phyloP scores from a whole-genome alignment of 805 yeast species.

The Candida anglica region DNA sequence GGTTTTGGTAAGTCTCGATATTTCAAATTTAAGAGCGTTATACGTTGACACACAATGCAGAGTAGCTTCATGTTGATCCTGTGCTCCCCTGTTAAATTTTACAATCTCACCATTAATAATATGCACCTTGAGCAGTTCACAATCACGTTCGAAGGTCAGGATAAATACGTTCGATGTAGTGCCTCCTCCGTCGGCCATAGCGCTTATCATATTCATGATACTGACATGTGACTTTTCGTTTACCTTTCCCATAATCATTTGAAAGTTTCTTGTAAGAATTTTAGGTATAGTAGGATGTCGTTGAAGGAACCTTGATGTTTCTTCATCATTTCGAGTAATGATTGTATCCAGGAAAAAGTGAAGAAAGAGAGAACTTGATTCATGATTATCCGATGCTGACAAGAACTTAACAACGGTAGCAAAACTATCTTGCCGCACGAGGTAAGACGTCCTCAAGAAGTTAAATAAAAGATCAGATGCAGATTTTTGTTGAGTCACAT shows the following conservation, averaged over 20 bases:
- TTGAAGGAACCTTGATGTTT: slow-evolving; percentile 21
- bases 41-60: slow-evolving; percentile 46
- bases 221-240: slow-evolving; percentile 14
- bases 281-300: slow-evolving; percentile 26
- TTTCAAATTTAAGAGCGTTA: slow-evolving; percentile 42
- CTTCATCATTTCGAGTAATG: slow-evolving; percentile 34
- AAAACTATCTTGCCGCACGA: background rate
- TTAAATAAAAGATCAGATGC: background rate
- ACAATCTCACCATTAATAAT: slow-evolving; percentile 44
- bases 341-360: slow-evolving; percentile 28
- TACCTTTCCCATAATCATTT: slow-evolving; percentile 14
- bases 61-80: slow-evolving; percentile 63
- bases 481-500: slow-evolving; percentile 3
- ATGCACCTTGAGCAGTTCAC: slow-evolving; percentile 25
- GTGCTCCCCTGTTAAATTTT: slow-evolving; percentile 49
- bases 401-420: no score
- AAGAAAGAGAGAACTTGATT: no score
- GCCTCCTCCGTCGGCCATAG: slow-evolving; percentile 33
- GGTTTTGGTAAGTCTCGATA: slow-evolving; percentile 27
- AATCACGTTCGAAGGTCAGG: slow-evolving; percentile 32
- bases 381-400: no score
- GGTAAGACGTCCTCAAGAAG: background rate
- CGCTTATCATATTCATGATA: slow-evolving; percentile 28
- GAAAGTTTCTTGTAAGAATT: slow-evolving; percentile 20
- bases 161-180: slow-evolving; percentile 27